Evolutionary conservation across 164 flowering plant species (phyloP).

Genomic region (Brasenia schreberi): DNA sequence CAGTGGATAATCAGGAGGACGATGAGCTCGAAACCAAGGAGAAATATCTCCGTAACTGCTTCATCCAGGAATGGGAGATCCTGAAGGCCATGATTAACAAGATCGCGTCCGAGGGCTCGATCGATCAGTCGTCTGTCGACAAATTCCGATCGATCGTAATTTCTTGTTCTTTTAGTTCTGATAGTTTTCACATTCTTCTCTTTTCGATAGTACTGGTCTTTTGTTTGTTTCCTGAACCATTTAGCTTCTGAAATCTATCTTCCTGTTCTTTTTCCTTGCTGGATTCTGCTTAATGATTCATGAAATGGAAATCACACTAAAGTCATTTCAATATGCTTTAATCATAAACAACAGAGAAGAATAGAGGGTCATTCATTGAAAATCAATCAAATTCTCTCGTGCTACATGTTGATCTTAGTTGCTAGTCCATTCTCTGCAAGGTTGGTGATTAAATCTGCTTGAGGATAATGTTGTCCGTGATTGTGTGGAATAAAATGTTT

Average conservation of each 20-base stretch:
- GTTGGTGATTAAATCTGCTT: too few relatives aligned
- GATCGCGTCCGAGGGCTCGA: conserved; percentile 48
- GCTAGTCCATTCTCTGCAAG: too few relatives aligned
- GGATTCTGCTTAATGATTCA: not conserved
- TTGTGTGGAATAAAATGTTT: too few relatives aligned
- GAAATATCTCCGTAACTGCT: conserved; percentile 56
- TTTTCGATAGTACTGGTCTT: not conserved
- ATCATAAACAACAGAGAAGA: too few relatives aligned
- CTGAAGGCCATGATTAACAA: conserved; percentile 69
- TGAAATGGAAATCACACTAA: not conserved
- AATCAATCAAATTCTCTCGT: too few relatives aligned
- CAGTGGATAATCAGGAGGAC: conserved; percentile 23
- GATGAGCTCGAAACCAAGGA: conserved; percentile 75
- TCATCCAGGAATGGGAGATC: conserved; percentile 74
- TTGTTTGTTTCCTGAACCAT: not conserved
- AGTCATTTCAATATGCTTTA: too few relatives aligned
- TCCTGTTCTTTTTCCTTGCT: not conserved
- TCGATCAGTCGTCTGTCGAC: conserved; percentile 50
- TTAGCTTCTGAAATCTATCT: not conserved
- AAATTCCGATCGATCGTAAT: conserved; percentile 83
- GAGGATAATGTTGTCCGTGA: too few relatives aligned
- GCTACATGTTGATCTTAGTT: too few relatives aligned
- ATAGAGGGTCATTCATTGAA: too few relatives aligned
- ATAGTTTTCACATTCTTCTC: not conserved
- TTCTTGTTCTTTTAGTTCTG: not conserved